Conservation (phyloP, 371 early-diverging fungal species). For the Batkoa obscura region DNA sequence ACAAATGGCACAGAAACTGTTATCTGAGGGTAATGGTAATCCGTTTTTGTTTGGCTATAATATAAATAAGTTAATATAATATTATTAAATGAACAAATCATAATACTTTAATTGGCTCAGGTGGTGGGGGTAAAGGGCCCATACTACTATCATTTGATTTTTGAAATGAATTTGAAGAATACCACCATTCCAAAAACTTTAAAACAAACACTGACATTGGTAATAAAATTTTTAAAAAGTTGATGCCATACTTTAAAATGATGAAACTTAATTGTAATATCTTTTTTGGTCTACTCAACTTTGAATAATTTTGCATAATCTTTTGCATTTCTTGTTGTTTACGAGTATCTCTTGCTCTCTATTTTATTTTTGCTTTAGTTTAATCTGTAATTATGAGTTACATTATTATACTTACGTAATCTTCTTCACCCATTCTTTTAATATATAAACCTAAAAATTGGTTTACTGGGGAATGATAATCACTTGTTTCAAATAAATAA, state of each 20-base stretch:
- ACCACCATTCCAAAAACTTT: constrained; percentile 92
- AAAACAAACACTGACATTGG: constrained; percentile 82
- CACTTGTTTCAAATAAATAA: constrained; percentile 63
- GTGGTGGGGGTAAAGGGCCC: constrained; percentile 36
- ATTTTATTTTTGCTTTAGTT: too few relatives aligned
- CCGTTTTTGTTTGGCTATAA: constrained; percentile 55
- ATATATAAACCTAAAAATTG: constrained; percentile 49
- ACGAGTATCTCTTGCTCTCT: constrained; percentile 7
- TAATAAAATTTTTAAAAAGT: constrained; percentile 47
- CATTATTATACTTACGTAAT: constrained; percentile 40
- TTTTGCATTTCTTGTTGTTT: constrained; percentile 7
- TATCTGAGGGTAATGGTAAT: constrained; percentile 39
- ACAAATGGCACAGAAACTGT: constrained; percentile 65
- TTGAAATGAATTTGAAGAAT: constrained; percentile 45
- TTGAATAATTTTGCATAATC: neutral
- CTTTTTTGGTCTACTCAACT: neutral
- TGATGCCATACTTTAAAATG: constrained; percentile 32
- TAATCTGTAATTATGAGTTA: too few relatives aligned
- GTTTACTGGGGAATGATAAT: constrained; percentile 63
- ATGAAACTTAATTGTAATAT: constrained; percentile 7
- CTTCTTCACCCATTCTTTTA: constrained; percentile 53
- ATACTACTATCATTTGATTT: constrained; percentile 12
- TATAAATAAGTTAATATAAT: neutral
- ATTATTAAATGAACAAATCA: neutral
- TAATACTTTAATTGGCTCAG: constrained; percentile 29